Evolutionary conservation across 2,329 filamentous ascomycete species (phyloP), one percentile per base, ranked within the genome.

Genomic region (Penicillium sp.): DNA sequence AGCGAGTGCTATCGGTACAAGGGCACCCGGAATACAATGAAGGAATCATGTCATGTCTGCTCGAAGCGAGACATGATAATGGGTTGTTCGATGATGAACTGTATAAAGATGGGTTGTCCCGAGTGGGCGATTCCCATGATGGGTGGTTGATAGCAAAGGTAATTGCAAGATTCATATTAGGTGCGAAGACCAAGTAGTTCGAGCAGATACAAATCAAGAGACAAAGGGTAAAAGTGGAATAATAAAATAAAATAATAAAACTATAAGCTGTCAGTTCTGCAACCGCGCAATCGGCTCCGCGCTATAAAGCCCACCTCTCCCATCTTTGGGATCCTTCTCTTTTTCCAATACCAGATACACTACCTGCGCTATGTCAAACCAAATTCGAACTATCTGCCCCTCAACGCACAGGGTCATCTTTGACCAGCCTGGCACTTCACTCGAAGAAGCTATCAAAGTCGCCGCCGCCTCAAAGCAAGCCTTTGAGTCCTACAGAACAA

Each of bases 381-480:
- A 60, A 39, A 67, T 69, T 29, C 59, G 60, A 48, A 97, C 92
- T 60, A 90, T 97, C 74, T 96, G 91, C 4, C 92, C 92, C 52
- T 87, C 85, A 60, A 96, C 91, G 61, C 91, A 93, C 76, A 86
- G 93, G 77, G 80, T 88, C 58, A 86, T 97, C 72, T 77, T 95
- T 62, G 89, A 87, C 54, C 86, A 91, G 65, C 86, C 86, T 73
- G 91, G 90, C 72, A 86, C 63, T 81, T 63, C 66, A 7, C 40
- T 66, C 32, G 55, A 63, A 9, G 60, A 68, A 47, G 65, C 65
- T 31, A 51, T 54, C 50, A 39, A 61, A 40, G 52, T 67, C 42
- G 64, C 63, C 48, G 52, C 57, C n/a, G 54, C 58, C n/a, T 68
- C 68, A 23, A 63, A 68, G 54, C 45, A 62, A 55, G 68, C 68